Conservation (phyloP, 2,329 filamentous ascomycete genomes). For the Monosporascus sp. region DNA sequence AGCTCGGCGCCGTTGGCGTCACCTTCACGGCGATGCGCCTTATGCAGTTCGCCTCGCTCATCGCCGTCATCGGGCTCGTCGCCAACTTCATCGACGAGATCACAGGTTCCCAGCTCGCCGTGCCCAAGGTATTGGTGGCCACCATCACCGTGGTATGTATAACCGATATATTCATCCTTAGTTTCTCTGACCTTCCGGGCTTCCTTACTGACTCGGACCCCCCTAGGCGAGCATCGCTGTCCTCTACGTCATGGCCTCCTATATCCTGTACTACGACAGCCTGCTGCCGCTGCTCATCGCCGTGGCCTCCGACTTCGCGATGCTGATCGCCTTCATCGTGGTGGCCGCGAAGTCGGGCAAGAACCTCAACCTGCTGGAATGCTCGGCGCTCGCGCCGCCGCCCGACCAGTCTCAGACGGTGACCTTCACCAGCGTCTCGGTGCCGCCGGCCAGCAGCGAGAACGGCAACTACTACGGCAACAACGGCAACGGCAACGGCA, state of each 20-base stretch:
- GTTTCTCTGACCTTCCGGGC: background rate
- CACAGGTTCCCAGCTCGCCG: conserved; percentile 56
- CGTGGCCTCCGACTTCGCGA: conserved; percentile 58
- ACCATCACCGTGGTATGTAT: conserved; percentile 72
- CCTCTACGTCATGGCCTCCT: conserved; percentile 73
- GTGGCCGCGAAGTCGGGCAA: conserved; percentile 73
- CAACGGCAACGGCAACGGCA: background rate
- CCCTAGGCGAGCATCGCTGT: conserved; percentile 69
- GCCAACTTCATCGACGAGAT: conserved; percentile 80
- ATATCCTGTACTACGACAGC: conserved; percentile 75
- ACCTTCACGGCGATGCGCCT: conserved; percentile 71
- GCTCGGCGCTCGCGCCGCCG: conserved; percentile 45
- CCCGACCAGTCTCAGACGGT: conserved; percentile 26
- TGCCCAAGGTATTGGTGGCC: conserved; percentile 69
- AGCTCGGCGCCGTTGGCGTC: conserved; percentile 68
- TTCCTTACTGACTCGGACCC: conserved; percentile 9
- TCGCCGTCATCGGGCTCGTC: conserved; percentile 73
- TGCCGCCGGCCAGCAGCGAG: background rate
- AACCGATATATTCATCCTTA: background rate
- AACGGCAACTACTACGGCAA: background rate
- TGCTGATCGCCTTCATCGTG: conserved; percentile 74
- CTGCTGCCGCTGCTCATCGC: conserved; percentile 70
- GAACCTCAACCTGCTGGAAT: conserved; percentile 74
- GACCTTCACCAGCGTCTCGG: conserved; percentile 20
- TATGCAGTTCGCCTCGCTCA: conserved; percentile 65